Evolutionary conservation across 1,284 basidiomycete genomes (phyloP), one percentile per base, ranked within the genome.

Genomic region (Ganoderma boninense): DNA sequence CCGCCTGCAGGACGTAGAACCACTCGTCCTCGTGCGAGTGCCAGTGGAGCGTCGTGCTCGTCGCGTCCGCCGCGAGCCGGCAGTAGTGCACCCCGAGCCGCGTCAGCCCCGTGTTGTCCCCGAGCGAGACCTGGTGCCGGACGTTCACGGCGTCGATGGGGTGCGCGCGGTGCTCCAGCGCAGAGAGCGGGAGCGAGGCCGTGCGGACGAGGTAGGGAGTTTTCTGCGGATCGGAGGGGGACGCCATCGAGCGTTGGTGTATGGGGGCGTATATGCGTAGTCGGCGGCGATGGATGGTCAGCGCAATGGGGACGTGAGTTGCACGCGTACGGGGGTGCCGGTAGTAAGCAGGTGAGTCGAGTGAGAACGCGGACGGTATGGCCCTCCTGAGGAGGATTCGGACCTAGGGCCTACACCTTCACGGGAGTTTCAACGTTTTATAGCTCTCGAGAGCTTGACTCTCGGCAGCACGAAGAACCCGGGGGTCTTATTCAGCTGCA

Each of bases 1-100:
- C 76, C 10, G 78, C 78, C n/a, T 78, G 76, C 60, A 80, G 61
- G 64, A 80, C 73, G 69, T 77, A 80, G 66, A 74, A 69, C 76
- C 76, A 80, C 69, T 80, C 79, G 68, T 80, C 79, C 42, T 78
- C 77, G 44, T 70, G 69, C 52, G 64, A 72, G 68, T 80, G 79
- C 74, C 77, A 78, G 73, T 80, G 79, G 52, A 76, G 57, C 32
- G 75, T 73, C 29, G 76, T 74, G 67, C 75, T 77, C 65, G 69
- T 74, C 59, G 71, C 73, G 64, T 72, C 64, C 2, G 79, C 74
- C 3, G 75, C 72, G 32, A 77, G 69, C 44, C 75, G 76, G 59
- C 73, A 75, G 72, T 76, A 66, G 64, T 80, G 79, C 54, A 80
- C 75, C 49, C 74, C 78, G 5, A 74, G 71, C 70, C 75, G 75